These are phyloP conservation scores for Tripidium arundinaceum DNA, from an alignment of 202 grass and related monocot species.

Conservation along the genomic window DNA sequence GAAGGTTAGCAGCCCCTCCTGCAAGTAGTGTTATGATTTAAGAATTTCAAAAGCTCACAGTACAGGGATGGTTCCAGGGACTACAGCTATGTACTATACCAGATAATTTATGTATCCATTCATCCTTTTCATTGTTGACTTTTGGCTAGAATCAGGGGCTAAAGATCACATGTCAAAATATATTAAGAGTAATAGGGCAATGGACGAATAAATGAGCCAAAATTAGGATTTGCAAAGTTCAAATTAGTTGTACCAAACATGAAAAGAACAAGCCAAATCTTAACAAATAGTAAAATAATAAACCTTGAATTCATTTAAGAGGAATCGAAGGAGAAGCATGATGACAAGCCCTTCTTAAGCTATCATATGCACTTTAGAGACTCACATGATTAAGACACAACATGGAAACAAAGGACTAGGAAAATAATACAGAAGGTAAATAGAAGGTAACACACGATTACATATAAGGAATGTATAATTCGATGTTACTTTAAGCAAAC, in stretches of 20 bases:
- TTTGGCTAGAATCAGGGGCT: background rate
- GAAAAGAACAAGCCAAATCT: background rate
- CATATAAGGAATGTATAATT: background rate
- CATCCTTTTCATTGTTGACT: background rate
- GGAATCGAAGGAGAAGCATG: background rate
- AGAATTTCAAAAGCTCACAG: background rate
- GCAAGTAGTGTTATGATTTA: background rate
- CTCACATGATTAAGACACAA: background rate
- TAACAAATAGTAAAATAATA: background rate
- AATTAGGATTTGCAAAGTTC: background rate
- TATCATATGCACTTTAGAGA: conserved; percentile 1
- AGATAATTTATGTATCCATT: background rate
- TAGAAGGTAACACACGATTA: background rate
- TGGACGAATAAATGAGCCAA: background rate
- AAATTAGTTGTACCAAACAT: background rate
- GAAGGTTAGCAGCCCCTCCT: background rate
- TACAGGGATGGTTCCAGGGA: background rate
- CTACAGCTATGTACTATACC: background rate
- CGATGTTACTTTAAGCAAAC: background rate
- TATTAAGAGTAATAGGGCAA: background rate
- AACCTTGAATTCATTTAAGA: background rate
- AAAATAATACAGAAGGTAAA: background rate
- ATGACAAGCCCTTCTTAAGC: background rate
- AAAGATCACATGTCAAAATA: background rate
- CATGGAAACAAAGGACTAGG: background rate